phyloP scores from a whole-genome alignment of 177 flowering plant species.

The Vitis hybrid region DNA sequence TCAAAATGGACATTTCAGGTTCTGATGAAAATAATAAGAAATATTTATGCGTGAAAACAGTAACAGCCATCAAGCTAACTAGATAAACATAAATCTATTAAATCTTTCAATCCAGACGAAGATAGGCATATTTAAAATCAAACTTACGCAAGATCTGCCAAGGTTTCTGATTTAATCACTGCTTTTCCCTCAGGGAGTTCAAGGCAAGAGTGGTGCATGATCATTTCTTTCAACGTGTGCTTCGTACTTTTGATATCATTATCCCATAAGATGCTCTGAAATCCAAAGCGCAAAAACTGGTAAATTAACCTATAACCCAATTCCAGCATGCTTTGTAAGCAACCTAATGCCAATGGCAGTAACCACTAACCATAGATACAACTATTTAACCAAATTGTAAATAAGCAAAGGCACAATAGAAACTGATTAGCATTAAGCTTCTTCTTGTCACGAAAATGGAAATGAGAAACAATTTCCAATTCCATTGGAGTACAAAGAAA shows the following conservation, averaged over 20 bases:
- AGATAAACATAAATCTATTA: background rate
- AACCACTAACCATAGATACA: background rate
- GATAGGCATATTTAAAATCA: background rate
- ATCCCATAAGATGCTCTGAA: conserved; percentile 93
- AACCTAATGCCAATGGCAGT: background rate
- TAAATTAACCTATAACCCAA: conserved; percentile 9
- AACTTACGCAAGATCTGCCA: conserved; percentile 84
- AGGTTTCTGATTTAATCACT: conserved; percentile 60
- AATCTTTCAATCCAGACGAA: conserved; percentile 2
- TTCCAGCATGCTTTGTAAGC: background rate
- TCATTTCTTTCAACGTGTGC: conserved; percentile 86
- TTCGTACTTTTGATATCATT: conserved; percentile 84
- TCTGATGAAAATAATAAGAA: no score
- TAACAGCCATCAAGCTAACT: background rate
- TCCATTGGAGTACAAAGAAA: background rate
- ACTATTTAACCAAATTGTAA: background rate
- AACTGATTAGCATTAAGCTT: background rate
- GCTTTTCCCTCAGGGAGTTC: conserved; percentile 78
- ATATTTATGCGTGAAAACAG: no score
- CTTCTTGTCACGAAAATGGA: conserved; percentile 1
- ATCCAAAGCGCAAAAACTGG: conserved; percentile 11
- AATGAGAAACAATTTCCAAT: background rate
- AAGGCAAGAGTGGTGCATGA: conserved; percentile 68
- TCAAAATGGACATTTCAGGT: no score
- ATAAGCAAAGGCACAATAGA: background rate